Evolutionary conservation across 2,329 filamentous ascomycete species (phyloP), one percentile per base, ranked within the genome.

Genomic region (Leptoxyphium fumago): DNA sequence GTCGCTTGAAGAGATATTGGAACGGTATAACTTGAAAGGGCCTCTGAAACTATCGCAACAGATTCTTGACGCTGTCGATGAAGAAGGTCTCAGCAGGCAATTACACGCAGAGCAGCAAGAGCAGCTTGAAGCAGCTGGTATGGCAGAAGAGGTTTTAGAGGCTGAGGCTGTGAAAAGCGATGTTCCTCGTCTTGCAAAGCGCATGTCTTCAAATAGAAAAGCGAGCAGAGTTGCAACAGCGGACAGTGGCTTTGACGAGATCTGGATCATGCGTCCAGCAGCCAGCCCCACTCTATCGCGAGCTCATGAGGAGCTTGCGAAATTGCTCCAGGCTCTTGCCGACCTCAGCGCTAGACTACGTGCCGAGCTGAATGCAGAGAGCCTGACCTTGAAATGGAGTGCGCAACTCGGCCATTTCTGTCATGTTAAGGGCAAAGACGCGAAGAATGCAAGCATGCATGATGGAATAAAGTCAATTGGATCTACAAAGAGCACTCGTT

Each of bases 381-480:
- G 73, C 46, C 72, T 96, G 38, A 82, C 78, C 1, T 73, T 98
- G 15, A 84, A 82, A 54, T 96, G 87, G 83, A 86, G 82, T 1
- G 82, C 89, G 0, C 82, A 80, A 11, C 72, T 94, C 2, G 89
- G 91, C 8, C 85, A 98, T 60, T 84, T 94, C 56, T 88, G 84
- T 54, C 88, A 96, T 59, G 75, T 96, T 54, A 91, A 82, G 62
- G 86, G 86, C 29, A 88, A 83, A 60, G 82, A 91, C 54, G 68
- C 74, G 5, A 62, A 68, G 45, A 58, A 61, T 1, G 48, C 72
- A 2, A 61, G 67, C 44, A 59, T 61, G 9, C 52, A 69, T 42
- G 62, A 59, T 40, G 66, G 63, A 48, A 70, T 68, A 10, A 57
- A 66, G 59, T 76, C 71, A 43, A 73, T 96, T 41, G 82, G 80